phyloP scores from a whole-genome alignment of 176 grass and related monocot genomes.

The Elymus sibiricus region DNA sequence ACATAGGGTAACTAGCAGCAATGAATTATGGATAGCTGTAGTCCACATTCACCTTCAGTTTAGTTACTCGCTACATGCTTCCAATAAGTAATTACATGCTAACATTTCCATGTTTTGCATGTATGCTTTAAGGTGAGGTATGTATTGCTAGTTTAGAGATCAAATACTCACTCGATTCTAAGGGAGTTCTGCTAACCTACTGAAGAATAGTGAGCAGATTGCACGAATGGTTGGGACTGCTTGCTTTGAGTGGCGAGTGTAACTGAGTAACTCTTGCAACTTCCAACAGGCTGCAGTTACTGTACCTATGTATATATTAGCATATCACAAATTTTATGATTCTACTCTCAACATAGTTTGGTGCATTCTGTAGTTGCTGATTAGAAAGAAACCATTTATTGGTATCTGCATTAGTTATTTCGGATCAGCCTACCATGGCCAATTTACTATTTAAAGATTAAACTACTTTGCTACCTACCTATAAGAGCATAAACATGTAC shows the following conservation, averaged over 20 bases:
- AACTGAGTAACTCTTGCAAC: background rate
- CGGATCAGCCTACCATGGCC: background rate
- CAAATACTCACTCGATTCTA: background rate
- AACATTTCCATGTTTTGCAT: background rate
- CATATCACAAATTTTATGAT: background rate
- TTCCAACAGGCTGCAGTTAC: slow-evolving; percentile 11
- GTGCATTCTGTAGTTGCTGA: background rate
- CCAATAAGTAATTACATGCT: background rate
- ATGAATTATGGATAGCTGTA: background rate
- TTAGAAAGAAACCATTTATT: background rate
- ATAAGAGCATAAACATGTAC: background rate
- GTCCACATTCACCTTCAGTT: background rate
- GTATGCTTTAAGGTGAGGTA: background rate
- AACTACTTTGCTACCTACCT: slow-evolving; percentile 4
- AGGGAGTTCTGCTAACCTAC: background rate
- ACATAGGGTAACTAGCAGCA: background rate
- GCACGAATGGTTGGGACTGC: background rate
- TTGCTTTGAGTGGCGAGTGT: background rate
- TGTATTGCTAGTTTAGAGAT: background rate
- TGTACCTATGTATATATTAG: background rate
- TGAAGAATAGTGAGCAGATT: background rate
- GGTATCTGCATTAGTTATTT: background rate
- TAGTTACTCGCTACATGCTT: background rate
- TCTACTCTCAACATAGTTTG: background rate
- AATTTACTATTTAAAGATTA: slow-evolving; percentile 10